phyloP scores from a whole-genome alignment of 495 filamentous ascomycete genomes.

The Haplographium delicatum region DNA sequence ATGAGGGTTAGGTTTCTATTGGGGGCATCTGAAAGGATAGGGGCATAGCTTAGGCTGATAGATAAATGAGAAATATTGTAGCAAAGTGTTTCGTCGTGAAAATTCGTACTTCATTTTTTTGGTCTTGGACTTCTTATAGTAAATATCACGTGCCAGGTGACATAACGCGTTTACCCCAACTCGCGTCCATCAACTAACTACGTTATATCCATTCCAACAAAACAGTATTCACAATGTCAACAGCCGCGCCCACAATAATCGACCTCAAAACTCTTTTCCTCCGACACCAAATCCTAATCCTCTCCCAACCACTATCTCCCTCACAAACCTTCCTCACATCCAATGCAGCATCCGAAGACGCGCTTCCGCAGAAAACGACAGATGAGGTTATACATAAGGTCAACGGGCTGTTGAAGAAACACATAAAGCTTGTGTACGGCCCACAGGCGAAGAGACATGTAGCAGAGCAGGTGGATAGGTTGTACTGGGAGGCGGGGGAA shows the following conservation, averaged over 20 bases:
- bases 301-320: conserved; percentile 16
- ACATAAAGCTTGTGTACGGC: conserved; percentile 66
- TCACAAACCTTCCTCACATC: conserved; percentile 1
- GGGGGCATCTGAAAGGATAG: neutral
- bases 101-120: too few species aligned
- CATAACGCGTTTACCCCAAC: too few species aligned
- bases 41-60: neutral
- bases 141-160: too few species aligned
- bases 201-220: neutral
- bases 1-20: conserved; percentile 17
- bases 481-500: conserved; percentile 58
- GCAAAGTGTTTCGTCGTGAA: too few species aligned
- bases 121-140: too few species aligned
- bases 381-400: conserved; percentile 47
- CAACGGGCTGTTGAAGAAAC: conserved; percentile 62
- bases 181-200: too few species aligned
- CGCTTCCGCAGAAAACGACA: conserved; percentile 47
- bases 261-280: conserved; percentile 24
- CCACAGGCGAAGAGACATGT: conserved; percentile 72
- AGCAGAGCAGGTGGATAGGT: conserved; percentile 71
- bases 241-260: conserved; percentile 22
- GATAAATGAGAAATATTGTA: conserved; percentile 9
- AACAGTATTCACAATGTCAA: conserved; percentile 5
- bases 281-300: conserved; percentile 20
- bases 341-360: conserved; percentile 42